Base-by-base conservation (phyloP, 148 eudicot genomes). In the Persicaria tinctoria region DNA sequence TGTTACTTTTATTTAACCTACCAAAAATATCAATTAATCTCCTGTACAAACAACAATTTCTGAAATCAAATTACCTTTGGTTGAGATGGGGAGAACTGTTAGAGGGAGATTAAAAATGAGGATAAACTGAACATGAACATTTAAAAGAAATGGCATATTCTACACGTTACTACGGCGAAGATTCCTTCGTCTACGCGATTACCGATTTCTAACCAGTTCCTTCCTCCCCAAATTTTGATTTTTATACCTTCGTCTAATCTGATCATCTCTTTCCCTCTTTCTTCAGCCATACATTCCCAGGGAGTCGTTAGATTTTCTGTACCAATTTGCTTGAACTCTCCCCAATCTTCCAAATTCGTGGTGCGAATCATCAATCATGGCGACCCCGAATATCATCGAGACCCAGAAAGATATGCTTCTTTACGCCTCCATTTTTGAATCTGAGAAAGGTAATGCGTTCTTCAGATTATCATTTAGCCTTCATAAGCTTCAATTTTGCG, bases 361-460 rank as follows among this genome's bases (percentile, higher is more conserved):
- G 18, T 46, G 2, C 41, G 14, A 13, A 14, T 17, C 45, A 12
- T 16, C 48, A 69, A 17, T 74, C 85, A 92, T 92, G 97, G 92
- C 87, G 20, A 78, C 86, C 6, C 77, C 88, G 14, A 79, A 83
- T 38, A 82, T 87, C 59, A 64, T 86, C 74, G 86, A 79, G 76
- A 83, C 78, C 14, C 87, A 89, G 32, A 81, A 84, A 74, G 90
- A 92, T 75, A 68, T 84, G 70, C 80, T 79, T 72, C 83, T 85
- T 74, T 86, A 82, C 53, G 50, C 89, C 44, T 85, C 90, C 71
- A 82, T 88, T 53, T 86, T 92, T 66, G 88, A 86, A n/a, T 75
- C 80, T 56, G 82, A 79, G 57, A 79, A 85, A 82, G 91, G 93
- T 88, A 59, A 51, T 68, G 32, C 45, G 14, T 27, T 38, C 18